These are phyloP conservation scores for Saposhnikovia divaricata DNA, from an alignment of 129 eudicot species.

Conservation along the genomic window DNA sequence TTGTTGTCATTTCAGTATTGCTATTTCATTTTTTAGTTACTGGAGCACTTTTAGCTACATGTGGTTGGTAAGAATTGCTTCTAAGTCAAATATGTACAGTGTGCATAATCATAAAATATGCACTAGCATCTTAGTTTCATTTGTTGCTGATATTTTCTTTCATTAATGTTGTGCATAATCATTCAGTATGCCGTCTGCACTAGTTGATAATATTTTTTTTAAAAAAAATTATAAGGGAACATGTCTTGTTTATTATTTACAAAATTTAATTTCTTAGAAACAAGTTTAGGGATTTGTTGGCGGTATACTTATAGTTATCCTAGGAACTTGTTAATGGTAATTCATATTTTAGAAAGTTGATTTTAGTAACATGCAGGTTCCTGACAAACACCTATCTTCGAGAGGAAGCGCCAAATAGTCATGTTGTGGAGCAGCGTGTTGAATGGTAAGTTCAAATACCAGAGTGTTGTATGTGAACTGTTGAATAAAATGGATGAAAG, in stretches of 20 bases:
- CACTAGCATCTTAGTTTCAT: not conserved
- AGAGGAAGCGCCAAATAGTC: slow-evolving; percentile 91
- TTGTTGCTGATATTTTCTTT: slow-evolving; percentile 2
- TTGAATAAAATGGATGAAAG: not conserved
- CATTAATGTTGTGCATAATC: not conserved
- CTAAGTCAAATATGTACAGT: not conserved
- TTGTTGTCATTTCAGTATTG: slow-evolving; percentile 65
- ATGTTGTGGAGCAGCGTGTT: slow-evolving; percentile 97
- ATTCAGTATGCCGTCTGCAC: not conserved
- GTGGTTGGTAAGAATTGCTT: slow-evolving; percentile 58
- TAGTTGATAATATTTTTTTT: not conserved
- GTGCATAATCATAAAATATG: not conserved
- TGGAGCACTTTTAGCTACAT: slow-evolving; percentile 78
- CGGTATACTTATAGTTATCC: not conserved
- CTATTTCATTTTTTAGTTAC: slow-evolving; percentile 68
- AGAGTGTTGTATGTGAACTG: not conserved
- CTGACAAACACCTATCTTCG: slow-evolving; percentile 90
- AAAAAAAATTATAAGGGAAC: no score
- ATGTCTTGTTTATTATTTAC: not conserved
- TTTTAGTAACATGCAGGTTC: slow-evolving; percentile 43
- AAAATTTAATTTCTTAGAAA: not conserved
- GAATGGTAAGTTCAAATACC: slow-evolving; percentile 68
- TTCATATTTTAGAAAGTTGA: not conserved
- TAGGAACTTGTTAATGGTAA: not conserved
- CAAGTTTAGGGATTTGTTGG: not conserved